Conservation (phyloP, 805 yeast species). For the Candida schatavii region DNA sequence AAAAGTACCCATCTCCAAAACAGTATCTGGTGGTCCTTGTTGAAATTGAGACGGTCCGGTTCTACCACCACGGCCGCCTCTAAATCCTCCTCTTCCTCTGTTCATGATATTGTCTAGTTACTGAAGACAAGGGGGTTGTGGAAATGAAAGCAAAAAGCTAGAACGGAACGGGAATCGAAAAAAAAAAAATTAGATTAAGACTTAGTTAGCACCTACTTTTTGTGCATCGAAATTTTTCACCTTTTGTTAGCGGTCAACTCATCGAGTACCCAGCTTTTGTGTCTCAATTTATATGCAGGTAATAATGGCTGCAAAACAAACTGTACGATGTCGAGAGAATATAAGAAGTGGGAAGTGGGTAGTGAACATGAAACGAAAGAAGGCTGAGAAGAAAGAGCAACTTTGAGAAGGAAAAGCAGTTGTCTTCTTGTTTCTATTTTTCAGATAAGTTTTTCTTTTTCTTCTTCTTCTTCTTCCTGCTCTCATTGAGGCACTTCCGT, state of each 20-base stretch:
- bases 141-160: too few relatives aligned
- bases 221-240: conserved; percentile 1
- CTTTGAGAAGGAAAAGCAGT: too few relatives aligned
- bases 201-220: background rate
- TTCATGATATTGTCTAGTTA: conserved; percentile 42
- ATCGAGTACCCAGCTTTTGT: conserved; percentile 1
- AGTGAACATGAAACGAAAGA: too few relatives aligned
- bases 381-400: too few relatives aligned
- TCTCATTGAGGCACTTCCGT: too few relatives aligned
- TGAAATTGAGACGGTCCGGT: conserved; percentile 72
- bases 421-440: too few relatives aligned
- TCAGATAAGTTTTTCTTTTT: too few relatives aligned
- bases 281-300: background rate
- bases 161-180: background rate
- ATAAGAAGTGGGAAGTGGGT: too few relatives aligned
- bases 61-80: conserved; percentile 67
- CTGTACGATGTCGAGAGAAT: too few relatives aligned
- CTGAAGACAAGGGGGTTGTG: too few relatives aligned
- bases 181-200: background rate
- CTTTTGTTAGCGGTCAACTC: conserved; percentile 1
- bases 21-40: conserved; percentile 93
- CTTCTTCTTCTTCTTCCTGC: too few relatives aligned
- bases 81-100: conserved; percentile 65
- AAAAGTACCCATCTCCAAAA: conserved; percentile 92
- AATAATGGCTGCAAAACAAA: too few relatives aligned